Conservation (phyloP, 352 stramenopile species). For the Phytophthora sp. region DNA sequence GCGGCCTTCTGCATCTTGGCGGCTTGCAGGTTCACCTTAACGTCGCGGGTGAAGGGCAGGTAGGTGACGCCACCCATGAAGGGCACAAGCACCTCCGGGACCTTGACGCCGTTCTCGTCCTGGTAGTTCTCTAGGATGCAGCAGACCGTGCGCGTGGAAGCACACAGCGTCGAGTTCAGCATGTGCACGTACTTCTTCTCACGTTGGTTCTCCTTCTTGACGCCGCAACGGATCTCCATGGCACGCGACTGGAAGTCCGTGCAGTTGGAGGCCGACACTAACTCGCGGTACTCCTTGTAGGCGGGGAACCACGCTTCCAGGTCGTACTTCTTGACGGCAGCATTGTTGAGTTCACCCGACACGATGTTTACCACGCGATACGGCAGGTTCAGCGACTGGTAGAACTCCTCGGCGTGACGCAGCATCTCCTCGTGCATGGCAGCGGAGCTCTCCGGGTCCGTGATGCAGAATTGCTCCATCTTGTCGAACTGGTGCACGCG, state of each 20-base stretch:
- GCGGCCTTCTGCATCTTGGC: constrained; percentile 96
- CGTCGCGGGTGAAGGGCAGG: constrained; percentile 97
- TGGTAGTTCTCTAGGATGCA: constrained; percentile 99
- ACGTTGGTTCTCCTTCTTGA: constrained; percentile 95
- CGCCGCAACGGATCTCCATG: constrained; percentile 97
- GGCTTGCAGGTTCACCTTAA: constrained; percentile 91
- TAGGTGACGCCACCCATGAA: constrained; percentile 99
- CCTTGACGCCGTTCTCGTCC: constrained; percentile 95
- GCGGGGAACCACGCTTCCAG: constrained; percentile 99
- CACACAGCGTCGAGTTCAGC: constrained; percentile 99
- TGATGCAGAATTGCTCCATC: constrained; percentile 99
- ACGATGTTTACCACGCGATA: constrained; percentile 99
- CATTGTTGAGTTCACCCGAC: constrained; percentile 98
- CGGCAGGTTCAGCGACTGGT: constrained; percentile 97
- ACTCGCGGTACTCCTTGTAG: constrained; percentile 98
- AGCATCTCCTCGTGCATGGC: constrained; percentile 95
- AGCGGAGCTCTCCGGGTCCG: constrained; percentile 92
- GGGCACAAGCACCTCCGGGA: constrained; percentile 97
- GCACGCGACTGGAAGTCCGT: constrained; percentile 97
- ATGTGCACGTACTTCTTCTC: constrained; percentile 99
- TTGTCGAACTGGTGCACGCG: constrained; percentile 99
- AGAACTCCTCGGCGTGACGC: constrained; percentile 96
- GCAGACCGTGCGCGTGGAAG: constrained; percentile 98
- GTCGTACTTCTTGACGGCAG: constrained; percentile 99
- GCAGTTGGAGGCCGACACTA: constrained; percentile 99